Base-by-base conservation (phyloP, 164 flowering plant species). In the Taxillus chinensis region DNA sequence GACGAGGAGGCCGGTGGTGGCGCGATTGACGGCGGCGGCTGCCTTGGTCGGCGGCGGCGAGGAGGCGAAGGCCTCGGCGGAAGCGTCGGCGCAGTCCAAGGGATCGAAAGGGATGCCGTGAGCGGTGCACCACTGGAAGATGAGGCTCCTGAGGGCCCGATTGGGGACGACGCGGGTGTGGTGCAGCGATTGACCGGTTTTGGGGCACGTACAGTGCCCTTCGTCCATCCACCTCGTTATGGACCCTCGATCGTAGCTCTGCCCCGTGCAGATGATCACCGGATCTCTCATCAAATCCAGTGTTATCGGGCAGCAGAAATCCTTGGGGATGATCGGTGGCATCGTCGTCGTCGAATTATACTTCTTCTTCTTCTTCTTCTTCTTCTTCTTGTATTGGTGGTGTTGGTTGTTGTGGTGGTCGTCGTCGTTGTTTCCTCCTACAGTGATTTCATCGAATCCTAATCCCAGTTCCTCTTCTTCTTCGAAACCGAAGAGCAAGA, bases 241-340 rank as follows among this genome's bases (percentile, higher is more conserved):
- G 0, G 92, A 86, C 39, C 73, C 41, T 16, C 96, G 86, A 68
- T 93, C 98, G 62, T 86, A 93, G 0, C 95, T 91, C 80, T 95
- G 99, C 27, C 99, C 99, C 0, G 97, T 91, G 0, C 86, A 82
- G 3, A 87, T 67, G 5, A 85, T 83, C 60, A 95, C 97, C 0
- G 99, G 97, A 63, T 93, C 97, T 46, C 63, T 73, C 99, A 93
- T 90, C 86, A 93, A 65, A 67, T 95, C 99, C 67, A 91, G 66
- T 0, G 96, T 73, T 43, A 95, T 87, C 0, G 99, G 93, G 68
- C 95, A 91, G 63, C 85, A 78, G 63, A 91, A 95, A 55, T 95
- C 99, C 72, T 77, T 80, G 0, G 96, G 97, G 39, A 87, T 61
- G 5, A 86, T 77, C 15, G 81, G 46, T 39, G 79, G 78, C 3